Evolutionary conservation across 148 eudicot genomes (phyloP), one percentile per base, ranked within the genome.

Genomic region (Simmondsia chinensis): DNA sequence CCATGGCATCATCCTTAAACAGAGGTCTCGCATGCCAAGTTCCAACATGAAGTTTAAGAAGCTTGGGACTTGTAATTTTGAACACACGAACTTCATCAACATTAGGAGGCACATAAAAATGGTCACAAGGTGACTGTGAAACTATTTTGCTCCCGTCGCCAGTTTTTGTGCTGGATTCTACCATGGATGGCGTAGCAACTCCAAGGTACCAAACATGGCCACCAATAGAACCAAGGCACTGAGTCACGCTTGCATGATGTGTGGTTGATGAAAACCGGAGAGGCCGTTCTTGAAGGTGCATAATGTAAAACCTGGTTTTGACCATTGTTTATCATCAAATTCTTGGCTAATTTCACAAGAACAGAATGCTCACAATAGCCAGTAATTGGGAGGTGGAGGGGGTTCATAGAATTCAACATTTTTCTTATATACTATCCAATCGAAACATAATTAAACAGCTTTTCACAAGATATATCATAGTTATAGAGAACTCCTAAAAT

Each of bases 1-100:
- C 85, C 88, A 89, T 84, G 4, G 57, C 23, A 21, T 63, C 67
- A 0, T 42, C 59, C 17, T 59, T 32, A 59, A 77, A 80, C 60
- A 89, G 53, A 34, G 97, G 97, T 20, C 97, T 95, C 33, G 93
- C 95, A 68, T 89, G 97, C 97, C 97, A 89, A 22, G 97, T 85
- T 51, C 97, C 95, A 9, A 50, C 58, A 52, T 78, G 67, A 50
- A 89, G 67, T 70, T 84, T 89, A 66, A 89, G 33, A 64, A 81
- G 85, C 69, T 74, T 89, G 29, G 80, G 66, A 14, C 95, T 95
- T 0, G 70, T 43, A 39, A 89, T 55, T 61, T 50, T 76, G 58
- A 89, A 89, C 35, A 67, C 79, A 30, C 65, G 65, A 37, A 89
- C 93, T 34, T 71, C 80, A 14, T 74, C 73, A 43, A 76, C 81